Conservation (phyloP, 345 rosid genomes). For the rapeseed (Brassica napus) region DNA sequence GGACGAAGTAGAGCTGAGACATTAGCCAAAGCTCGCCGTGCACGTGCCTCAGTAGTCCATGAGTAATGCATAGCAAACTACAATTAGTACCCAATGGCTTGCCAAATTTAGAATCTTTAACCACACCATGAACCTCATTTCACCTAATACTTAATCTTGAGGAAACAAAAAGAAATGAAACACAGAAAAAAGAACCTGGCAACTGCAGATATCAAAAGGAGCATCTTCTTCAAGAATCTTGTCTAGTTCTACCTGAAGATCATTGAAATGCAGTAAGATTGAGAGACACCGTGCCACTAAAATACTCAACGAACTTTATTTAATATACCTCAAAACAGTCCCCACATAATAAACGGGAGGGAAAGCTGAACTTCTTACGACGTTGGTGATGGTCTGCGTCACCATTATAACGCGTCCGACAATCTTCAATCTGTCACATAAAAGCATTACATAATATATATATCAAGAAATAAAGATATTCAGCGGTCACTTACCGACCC, state of each 20-base stretch:
- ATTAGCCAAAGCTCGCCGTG: conserved; percentile 89
- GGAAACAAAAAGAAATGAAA: neutral
- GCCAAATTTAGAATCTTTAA: conserved; percentile 19
- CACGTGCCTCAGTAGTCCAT: conserved; percentile 93
- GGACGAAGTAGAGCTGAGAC: conserved; percentile 95
- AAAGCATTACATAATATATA: neutral
- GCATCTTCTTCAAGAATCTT: conserved; percentile 88
- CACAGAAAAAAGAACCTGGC: conserved; percentile 66
- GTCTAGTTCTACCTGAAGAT: conserved; percentile 76
- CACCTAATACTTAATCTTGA: neutral
- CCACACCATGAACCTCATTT: conserved; percentile 9
- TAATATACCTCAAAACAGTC: conserved; percentile 95
- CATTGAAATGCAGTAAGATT: conserved; percentile 3
- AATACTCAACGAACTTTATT: too few species aligned
- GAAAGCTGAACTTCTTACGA: conserved; percentile 88
- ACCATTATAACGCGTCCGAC: conserved; percentile 93
- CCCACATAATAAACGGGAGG: conserved; percentile 88
- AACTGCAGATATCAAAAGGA: conserved; percentile 95
- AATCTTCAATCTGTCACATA: conserved; percentile 81
- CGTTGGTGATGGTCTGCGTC: conserved; percentile 95
- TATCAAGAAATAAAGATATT: neutral
- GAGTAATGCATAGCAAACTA: conserved; percentile 98
- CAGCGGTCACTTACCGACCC: conserved; percentile 71
- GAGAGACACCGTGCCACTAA: too few species aligned
- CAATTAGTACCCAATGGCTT: conserved; percentile 24